A percentile compares a stretch with the other conserved stretches of the same genome.
Evolutionary conservation across 192 early-diverging fungal species (phyloP).

Genomic region (Backusella morwellensis): DNA sequence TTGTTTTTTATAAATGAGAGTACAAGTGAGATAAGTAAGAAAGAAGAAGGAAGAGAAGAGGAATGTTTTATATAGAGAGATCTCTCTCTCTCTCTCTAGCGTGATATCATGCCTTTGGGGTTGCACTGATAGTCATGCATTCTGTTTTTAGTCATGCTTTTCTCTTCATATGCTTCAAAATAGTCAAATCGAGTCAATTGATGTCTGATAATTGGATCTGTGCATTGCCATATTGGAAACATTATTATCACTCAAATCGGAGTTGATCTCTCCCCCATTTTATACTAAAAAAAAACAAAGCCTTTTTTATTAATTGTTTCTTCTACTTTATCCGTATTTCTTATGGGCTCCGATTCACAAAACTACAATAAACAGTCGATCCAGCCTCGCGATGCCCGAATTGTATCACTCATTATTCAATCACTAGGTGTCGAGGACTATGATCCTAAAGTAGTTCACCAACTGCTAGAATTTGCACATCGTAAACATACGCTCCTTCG

Average conservation of each 20-base stretch:
- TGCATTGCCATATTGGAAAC: no score
- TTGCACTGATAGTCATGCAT: constrained; percentile 8
- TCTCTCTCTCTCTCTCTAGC: background rate
- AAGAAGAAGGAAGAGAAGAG: background rate
- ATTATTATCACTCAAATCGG: background rate
- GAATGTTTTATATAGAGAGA: background rate
- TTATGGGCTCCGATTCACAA: constrained; percentile 16
- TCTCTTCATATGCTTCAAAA: background rate
- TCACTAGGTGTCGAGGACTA: constrained; percentile 85
- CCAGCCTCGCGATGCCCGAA: constrained; percentile 56
- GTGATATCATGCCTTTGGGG: background rate
- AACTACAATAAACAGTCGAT: constrained; percentile 9
- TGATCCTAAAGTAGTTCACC: constrained; percentile 88
- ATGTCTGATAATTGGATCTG: no score
- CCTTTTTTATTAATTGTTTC: background rate
- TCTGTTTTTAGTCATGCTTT: background rate
- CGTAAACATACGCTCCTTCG: constrained; percentile 41
- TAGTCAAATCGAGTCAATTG: no score
- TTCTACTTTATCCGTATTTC: background rate
- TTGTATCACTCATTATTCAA: constrained; percentile 84
- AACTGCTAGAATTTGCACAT: constrained; percentile 92
- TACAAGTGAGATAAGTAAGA: background rate
- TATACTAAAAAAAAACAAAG: background rate
- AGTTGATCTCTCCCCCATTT: background rate
- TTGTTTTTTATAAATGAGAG: background rate